Base-by-base conservation (phyloP, 495 filamentous ascomycete species). In the Haplographium delicatum region DNA sequence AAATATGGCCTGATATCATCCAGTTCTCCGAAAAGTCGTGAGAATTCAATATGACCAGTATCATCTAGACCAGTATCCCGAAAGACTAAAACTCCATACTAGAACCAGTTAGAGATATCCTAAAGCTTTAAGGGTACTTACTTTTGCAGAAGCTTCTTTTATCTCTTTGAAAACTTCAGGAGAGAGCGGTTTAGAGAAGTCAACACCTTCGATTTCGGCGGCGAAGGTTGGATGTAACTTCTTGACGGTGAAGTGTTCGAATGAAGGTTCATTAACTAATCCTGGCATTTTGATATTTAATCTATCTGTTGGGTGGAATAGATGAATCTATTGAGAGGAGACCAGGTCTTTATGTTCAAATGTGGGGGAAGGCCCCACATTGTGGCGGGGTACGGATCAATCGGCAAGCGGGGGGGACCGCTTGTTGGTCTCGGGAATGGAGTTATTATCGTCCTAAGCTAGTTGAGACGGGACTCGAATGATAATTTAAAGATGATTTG, bases 1-100 rank as follows among this genome's bases (percentile, higher is more conserved):
- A 76, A 58, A 60, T 75, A 82, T 2, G 75, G 76, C 5, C 61
- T 66, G n/a, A 80, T 72, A 54, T 79, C 72, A 65, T 83, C 80
- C 1, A 82, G 70, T 25, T 79, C 75, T 15, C 78, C 80, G 48
- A 83, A 71, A 9, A 67, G 69, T 4, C 55, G 28, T n/a, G 73
- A 72, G 64, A 82, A 80, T 20, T 63, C 58, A 28, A 84, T 70
- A 53, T 84, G 79, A 0, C 60, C 47, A n/a, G 59, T 63, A 60
- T 82, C 78, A 48, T 68, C 62, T 25, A 83, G 64, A 20, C 65
- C 61, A 6, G 79, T 78, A 40, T 68, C 58, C 19, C 80, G 74
- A 62, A 81, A 76, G 24, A 80, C 71, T 53, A 67, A 65, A 16
- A 83, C 68, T 40, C 78, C 80, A 59, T 81, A 81, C 78, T 47